Base-by-base conservation (phyloP, 2,329 filamentous ascomycete genomes). In the Tothia fuscella region DNA sequence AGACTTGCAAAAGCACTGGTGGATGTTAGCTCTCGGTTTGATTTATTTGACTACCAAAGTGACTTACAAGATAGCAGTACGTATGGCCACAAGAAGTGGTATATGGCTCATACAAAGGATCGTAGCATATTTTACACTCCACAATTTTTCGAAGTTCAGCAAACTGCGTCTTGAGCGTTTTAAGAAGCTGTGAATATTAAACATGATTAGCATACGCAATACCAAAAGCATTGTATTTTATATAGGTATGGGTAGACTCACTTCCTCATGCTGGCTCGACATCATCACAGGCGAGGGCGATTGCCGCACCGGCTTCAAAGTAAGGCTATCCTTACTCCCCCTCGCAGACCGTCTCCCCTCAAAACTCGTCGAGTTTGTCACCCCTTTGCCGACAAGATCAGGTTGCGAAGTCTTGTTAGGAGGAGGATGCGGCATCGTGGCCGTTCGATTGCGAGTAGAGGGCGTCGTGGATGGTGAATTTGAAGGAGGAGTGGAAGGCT, bases 41-140 rank as follows among this genome's bases (percentile, higher is more conserved):
- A 14, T 14, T 24, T 33, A 20, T 5, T 19, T 21, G 46, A 50
- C 60, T 28, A 56, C 56, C 24, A 62, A 35, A 29, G 19, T 33
- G 6, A 59, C 70, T 56, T 49, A 76, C 72, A 33, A 71, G 74
- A 54, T 83, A 83, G 61, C 79, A 83, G 58, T 80, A 82, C 5
- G 78, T 82, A 56, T 83, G 79, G 3, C 79, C 79, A 51, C 79
- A 83, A 5, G 67, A 67, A 40, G 82, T 67, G 14, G 74, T 78
- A 58, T 76, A 83, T 2, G 79, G 79, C 56, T 82, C 78, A 58
- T 81, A 82, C 38, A 82, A 67, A 37, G 78, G 69, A 42, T 74
- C 70, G 49, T 80, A 72, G 58, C 79, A 83, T 47, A 83, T 77
- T 48, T 77, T 76, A 62, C 79, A 83, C 44, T 75, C 77, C 50